These are phyloP conservation scores for Crithidia sp. DNA, from an alignment of 208 protist genomes.

Conservation along the genomic window DNA sequence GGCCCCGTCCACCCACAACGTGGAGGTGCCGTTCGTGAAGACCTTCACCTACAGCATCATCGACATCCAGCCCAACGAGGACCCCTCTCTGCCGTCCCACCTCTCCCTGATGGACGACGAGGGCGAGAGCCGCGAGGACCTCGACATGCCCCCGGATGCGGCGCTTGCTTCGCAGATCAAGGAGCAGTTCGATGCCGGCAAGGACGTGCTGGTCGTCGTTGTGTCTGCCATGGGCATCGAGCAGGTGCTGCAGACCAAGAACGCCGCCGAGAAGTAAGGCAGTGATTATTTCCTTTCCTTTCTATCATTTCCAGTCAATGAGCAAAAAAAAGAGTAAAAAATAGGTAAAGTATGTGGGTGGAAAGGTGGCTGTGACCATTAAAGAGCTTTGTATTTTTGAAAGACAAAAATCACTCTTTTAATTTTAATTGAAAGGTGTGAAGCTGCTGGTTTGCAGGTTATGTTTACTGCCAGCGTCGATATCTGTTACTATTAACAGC, in stretches of 20 bases:
- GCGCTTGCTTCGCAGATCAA: conserved; percentile 91
- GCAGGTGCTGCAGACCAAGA: conserved; percentile 94
- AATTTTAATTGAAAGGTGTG: too few relatives aligned
- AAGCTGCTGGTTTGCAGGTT: too few relatives aligned
- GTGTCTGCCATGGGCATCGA: conserved; percentile 96
- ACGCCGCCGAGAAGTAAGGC: conserved; percentile 74
- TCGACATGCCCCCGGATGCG: conserved; percentile 94
- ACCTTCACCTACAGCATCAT: conserved; percentile 95
- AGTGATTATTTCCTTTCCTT: not conserved
- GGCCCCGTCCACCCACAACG: conserved; percentile 97
- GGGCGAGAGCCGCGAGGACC: conserved; percentile 95
- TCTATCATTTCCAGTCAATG: not conserved
- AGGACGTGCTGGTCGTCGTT: conserved; percentile 95
- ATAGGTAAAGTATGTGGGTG: not conserved
- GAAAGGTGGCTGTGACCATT: not conserved
- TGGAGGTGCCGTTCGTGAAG: conserved; percentile 96
- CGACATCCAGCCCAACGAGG: conserved; percentile 94
- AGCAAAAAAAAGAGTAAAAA: not conserved
- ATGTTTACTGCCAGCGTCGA: too few relatives aligned
- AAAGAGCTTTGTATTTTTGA: too few relatives aligned
- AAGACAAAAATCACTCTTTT: too few relatives aligned
- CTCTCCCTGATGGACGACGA: conserved; percentile 94
- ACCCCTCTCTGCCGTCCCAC: conserved; percentile 64
- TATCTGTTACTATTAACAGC: too few relatives aligned
- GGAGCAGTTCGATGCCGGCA: conserved; percentile 92